These are phyloP conservation scores for Colletotrichum echinochloae DNA, from an alignment of 2,329 filamentous ascomycete species.

Conservation along the genomic window DNA sequence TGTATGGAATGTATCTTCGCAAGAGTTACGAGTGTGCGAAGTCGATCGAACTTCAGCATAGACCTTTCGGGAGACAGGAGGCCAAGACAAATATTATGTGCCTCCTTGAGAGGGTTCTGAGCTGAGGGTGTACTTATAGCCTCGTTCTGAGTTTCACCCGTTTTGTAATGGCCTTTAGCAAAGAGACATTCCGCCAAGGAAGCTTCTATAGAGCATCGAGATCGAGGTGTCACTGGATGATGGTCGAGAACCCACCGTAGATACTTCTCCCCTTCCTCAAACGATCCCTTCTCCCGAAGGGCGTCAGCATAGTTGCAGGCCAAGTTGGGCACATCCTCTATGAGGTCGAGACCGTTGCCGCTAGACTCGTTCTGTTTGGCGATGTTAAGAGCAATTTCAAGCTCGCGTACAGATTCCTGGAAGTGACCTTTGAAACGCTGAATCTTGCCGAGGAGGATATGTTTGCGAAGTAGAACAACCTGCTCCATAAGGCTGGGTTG, in stretches of 20 bases:
- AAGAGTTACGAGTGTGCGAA: background rate
- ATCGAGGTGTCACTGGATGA: background rate
- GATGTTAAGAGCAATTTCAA: background rate
- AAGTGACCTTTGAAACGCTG: background rate
- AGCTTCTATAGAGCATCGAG: background rate
- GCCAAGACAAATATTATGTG: background rate
- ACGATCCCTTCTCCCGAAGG: background rate
- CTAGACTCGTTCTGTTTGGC: background rate
- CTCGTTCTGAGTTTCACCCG: background rate
- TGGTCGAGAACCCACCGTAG: background rate
- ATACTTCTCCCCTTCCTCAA: background rate
- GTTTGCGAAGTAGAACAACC: background rate
- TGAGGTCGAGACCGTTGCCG: background rate
- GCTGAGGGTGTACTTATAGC: too few species aligned
- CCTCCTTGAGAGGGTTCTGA: background rate
- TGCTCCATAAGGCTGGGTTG: background rate
- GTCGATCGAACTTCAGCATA: background rate
- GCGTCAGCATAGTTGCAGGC: background rate
- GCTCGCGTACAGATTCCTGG: background rate
- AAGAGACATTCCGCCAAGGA: background rate
- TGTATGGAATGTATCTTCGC: background rate
- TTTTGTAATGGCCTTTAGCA: background rate
- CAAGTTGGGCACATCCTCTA: background rate
- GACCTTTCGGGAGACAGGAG: background rate
- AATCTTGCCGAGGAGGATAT: background rate